phyloP scores from a whole-genome alignment of 345 rosid species.

The Gossypium anomalum region DNA sequence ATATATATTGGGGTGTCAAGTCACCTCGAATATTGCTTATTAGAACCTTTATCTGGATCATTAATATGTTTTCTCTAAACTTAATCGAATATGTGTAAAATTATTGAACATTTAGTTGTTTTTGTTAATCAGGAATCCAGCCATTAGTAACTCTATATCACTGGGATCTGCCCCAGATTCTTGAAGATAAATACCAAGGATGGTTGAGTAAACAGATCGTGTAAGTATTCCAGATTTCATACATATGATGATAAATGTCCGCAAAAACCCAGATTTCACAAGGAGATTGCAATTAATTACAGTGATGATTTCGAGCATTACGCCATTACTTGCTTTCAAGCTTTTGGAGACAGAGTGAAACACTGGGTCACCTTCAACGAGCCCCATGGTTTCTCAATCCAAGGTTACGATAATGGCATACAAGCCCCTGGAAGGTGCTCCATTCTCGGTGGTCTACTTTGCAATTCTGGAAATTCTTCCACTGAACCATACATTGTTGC shows the following conservation, averaged over 20 bases:
- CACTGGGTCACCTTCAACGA: slow-evolving; percentile 94
- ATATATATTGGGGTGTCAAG: no score
- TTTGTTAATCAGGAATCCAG: slow-evolving; percentile 59
- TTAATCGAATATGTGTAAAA: not conserved
- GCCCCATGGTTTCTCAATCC: slow-evolving; percentile 76
- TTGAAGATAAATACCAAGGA: slow-evolving; percentile 82
- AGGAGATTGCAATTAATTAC: slow-evolving; percentile 22
- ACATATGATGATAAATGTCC: not conserved
- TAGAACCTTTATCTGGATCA: no score
- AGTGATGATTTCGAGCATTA: slow-evolving; percentile 70
- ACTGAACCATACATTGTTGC: slow-evolving; percentile 76
- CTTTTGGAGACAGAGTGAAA: slow-evolving; percentile 84
- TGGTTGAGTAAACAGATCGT: slow-evolving; percentile 65
- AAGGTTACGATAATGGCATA: slow-evolving; percentile 83
- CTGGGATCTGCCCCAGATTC: slow-evolving; percentile 96
- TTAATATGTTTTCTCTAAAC: no score
- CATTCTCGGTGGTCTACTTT: slow-evolving; percentile 62
- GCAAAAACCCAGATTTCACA: slow-evolving; percentile 3
- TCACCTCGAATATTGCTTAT: no score
- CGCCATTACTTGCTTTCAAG: slow-evolving; percentile 74
- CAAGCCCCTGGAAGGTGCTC: slow-evolving; percentile 98
- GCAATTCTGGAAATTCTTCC: slow-evolving; percentile 72
- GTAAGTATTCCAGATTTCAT: slow-evolving; percentile 33
- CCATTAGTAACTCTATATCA: slow-evolving; percentile 92
- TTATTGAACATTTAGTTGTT: slow-evolving; percentile 12